Percentiles rank a stretch among this genome's conserved stretches.
Conservation (phyloP, 2,329 filamentous ascomycete species). For the Arthrobotrys conoides region DNA sequence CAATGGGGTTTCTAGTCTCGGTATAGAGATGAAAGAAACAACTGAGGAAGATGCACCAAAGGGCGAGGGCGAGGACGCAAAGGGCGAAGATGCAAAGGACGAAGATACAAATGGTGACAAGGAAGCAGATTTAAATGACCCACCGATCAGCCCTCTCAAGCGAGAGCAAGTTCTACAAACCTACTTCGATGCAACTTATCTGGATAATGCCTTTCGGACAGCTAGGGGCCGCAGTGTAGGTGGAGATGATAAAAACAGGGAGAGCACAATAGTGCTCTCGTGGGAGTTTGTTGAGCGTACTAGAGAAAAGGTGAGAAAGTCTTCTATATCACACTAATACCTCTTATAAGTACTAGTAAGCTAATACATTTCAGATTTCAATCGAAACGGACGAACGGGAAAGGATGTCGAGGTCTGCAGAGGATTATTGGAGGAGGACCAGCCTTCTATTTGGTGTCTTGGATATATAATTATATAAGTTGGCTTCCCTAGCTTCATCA, state of each 20-base stretch:
- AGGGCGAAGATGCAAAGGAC: too few species aligned
- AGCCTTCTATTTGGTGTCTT: conserved; percentile 53
- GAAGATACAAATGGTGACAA: background rate
- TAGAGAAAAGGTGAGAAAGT: conserved; percentile 32
- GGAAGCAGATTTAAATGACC: background rate
- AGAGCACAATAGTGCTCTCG: conserved; percentile 28
- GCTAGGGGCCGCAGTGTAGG: conserved; percentile 3
- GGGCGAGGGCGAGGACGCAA: background rate
- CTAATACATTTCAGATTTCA: conserved; percentile 29
- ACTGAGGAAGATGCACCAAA: background rate
- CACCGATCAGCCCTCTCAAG: conserved; percentile 3
- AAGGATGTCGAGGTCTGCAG: conserved; percentile 57
- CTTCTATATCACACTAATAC: background rate
- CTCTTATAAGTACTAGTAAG: background rate
- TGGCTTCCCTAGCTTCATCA: background rate
- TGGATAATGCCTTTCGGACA: conserved; percentile 50
- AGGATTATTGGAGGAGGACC: conserved; percentile 57
- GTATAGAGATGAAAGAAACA: conserved; percentile 6
- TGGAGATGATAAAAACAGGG: conserved; percentile 39
- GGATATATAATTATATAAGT: conserved; percentile 39
- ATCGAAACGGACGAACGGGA: conserved; percentile 45
- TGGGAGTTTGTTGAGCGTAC: conserved; percentile 53
- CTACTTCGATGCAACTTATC: conserved; percentile 55
- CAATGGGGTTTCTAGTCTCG: conserved; percentile 25
- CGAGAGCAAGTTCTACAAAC: conserved; percentile 50